Percentiles rank a stretch among this genome's conserved stretches.
phyloP scores from a whole-genome alignment of 805 yeast genomes.

The Sungouiella thailandica region DNA sequence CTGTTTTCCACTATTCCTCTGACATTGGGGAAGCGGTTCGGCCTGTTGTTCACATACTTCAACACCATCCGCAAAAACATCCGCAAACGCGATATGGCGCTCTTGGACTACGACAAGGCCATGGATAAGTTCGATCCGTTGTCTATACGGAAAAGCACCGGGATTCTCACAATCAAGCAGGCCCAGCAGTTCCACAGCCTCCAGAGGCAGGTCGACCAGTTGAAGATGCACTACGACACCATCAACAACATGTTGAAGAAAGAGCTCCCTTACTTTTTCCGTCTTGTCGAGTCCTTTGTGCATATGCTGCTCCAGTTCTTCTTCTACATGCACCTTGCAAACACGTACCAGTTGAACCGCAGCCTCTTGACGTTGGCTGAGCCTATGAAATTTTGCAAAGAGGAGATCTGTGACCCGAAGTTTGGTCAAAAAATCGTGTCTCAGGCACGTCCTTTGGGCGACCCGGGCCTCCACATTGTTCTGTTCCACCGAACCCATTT shows the following conservation, averaged over 20 bases:
- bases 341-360: slow-evolving; percentile 24
- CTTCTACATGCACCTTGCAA: slow-evolving; percentile 35
- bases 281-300: slow-evolving; percentile 25
- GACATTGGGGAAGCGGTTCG: slow-evolving; percentile 12
- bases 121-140: slow-evolving; percentile 23
- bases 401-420: background rate
- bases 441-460: background rate
- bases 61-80: slow-evolving; percentile 23
- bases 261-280: slow-evolving; percentile 44
- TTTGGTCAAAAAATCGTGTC: slow-evolving; percentile 1
- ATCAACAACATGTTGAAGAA: slow-evolving; percentile 35
- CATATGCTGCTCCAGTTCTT: slow-evolving; percentile 26
- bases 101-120: slow-evolving; percentile 35
- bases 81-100: slow-evolving; percentile 26
- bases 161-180: slow-evolving; percentile 26
- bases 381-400: slow-evolving; percentile 9
- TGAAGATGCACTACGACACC: slow-evolving; percentile 24
- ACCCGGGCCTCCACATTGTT: slow-evolving; percentile 1
- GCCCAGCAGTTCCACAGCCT: slow-evolving; percentile 19
- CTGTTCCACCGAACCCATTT: slow-evolving; percentile 1
- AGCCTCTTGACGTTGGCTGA: slow-evolving; percentile 17
- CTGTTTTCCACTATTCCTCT: slow-evolving; percentile 5
- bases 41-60: slow-evolving; percentile 12
- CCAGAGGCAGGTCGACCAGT: slow-evolving; percentile 22
- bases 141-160: slow-evolving; percentile 32